Conservation (phyloP, 108 stramenopile species). For the Nitzschia sp. region DNA sequence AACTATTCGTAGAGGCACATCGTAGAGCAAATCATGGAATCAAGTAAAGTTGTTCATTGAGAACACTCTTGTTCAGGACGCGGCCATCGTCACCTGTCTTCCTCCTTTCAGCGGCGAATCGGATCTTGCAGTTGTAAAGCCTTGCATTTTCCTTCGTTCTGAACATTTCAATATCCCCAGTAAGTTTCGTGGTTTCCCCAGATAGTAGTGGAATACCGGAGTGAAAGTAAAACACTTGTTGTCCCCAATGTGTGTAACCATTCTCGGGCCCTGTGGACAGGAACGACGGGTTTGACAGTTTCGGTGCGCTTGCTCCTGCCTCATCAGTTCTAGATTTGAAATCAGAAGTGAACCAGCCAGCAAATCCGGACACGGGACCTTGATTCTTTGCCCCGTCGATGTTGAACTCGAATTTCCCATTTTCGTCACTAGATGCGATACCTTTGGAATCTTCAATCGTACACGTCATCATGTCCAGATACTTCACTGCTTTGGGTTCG, state of each 20-base stretch:
- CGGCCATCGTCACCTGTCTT: constrained; percentile 54
- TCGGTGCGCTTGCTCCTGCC: constrained; percentile 66
- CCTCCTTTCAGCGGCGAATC: constrained; percentile 45
- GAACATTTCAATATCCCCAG: constrained; percentile 82
- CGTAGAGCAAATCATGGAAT: constrained; percentile 86
- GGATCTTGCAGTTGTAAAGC: constrained; percentile 85
- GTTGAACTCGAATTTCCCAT: constrained; percentile 71
- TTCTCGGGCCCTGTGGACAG: constrained; percentile 92
- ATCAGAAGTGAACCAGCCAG: constrained; percentile 97
- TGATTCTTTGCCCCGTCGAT: constrained; percentile 49
- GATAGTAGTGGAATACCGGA: constrained; percentile 69
- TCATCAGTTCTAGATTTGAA: constrained; percentile 85
- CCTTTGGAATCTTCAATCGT: constrained; percentile 92
- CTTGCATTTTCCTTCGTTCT: constrained; percentile 87
- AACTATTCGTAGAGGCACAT: no score
- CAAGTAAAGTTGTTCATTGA: constrained; percentile 72
- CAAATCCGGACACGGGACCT: constrained; percentile 89
- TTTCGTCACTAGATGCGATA: constrained; percentile 50
- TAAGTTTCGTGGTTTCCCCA: constrained; percentile 72
- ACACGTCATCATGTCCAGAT: constrained; percentile 91
- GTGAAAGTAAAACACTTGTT: constrained; percentile 91
- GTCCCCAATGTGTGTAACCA: constrained; percentile 99
- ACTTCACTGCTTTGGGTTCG: constrained; percentile 73
- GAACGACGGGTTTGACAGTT: constrained; percentile 74
- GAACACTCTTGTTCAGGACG: constrained; percentile 69